Percentiles rank a stretch among this genome's conserved stretches.
These are phyloP conservation scores for Halophytophthora batemanensis DNA, from an alignment of 352 stramenopile genomes.

Conservation along the genomic window DNA sequence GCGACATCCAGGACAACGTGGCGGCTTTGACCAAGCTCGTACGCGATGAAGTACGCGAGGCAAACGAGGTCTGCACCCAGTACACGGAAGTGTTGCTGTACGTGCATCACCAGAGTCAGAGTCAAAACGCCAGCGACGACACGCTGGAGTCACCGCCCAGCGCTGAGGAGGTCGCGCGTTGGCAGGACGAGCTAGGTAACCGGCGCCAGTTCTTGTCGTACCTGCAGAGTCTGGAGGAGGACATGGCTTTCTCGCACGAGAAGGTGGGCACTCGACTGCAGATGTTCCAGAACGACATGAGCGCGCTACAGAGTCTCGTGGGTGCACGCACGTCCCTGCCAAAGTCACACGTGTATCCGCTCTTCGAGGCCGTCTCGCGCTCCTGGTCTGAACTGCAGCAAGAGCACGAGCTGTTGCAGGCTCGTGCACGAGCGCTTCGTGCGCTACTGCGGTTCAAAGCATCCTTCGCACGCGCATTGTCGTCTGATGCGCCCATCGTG, in stretches of 20 bases:
- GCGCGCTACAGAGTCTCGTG: constrained; percentile 78
- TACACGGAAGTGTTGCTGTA: constrained; percentile 82
- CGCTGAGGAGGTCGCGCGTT: constrained; percentile 63
- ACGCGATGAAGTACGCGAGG: constrained; percentile 54
- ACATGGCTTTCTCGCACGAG: constrained; percentile 78
- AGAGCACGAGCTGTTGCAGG: constrained; percentile 70
- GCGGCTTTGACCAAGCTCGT: constrained; percentile 40
- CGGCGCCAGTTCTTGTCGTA: constrained; percentile 90
- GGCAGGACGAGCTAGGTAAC: constrained; percentile 92
- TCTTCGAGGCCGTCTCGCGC: constrained; percentile 88
- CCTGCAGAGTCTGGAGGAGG: constrained; percentile 90
- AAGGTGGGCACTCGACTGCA: constrained; percentile 75
- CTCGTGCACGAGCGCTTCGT: constrained; percentile 61
- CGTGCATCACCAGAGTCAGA: constrained; percentile 58
- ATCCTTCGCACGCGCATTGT: constrained; percentile 59
- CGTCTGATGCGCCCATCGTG: constrained; percentile 52
- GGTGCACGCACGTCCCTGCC: constrained; percentile 83
- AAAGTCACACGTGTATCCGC: constrained; percentile 93
- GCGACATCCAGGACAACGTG: constrained; percentile 58
- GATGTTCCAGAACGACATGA: constrained; percentile 68
- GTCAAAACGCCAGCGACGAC: constrained; percentile 28
- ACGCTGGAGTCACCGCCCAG: constrained; percentile 10
- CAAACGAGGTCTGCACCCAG: constrained; percentile 70
- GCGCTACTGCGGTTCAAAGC: constrained; percentile 75
- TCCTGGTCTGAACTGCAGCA: constrained; percentile 81